These are phyloP conservation scores for Aschersonia sp. DNA, from an alignment of 2,329 filamentous ascomycete species.

Conservation along the genomic window DNA sequence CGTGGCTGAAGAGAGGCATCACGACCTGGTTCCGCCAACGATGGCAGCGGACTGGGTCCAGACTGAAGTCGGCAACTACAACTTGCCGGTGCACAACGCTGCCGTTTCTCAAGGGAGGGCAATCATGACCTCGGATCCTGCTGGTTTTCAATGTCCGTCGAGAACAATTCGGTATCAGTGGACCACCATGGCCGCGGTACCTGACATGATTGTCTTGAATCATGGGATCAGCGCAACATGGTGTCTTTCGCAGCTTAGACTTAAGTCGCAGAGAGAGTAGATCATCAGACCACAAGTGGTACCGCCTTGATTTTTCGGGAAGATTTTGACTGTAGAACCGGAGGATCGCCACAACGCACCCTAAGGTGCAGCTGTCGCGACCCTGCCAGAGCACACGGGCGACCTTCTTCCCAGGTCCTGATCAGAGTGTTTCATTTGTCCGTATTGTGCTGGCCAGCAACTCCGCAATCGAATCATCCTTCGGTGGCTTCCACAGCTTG, in stretches of 20 bases:
- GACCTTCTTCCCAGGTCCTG: constrained; percentile 29
- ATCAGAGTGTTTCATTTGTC: constrained; percentile 30
- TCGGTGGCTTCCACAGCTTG: too few species aligned
- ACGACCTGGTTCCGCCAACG: constrained; percentile 35
- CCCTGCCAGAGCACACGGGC: constrained; percentile 37
- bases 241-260: constrained; percentile 49
- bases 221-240: constrained; percentile 65
- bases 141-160: constrained; percentile 53
- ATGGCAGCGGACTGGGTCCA: constrained; percentile 37
- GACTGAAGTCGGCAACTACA: constrained; percentile 45
- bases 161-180: constrained; percentile 59
- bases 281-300: constrained; percentile 55
- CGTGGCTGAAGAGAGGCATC: constrained; percentile 39
- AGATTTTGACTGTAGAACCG: constrained; percentile 42
- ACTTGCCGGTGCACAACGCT: constrained; percentile 60
- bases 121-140: constrained; percentile 42
- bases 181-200: constrained; percentile 53
- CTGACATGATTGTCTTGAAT: constrained; percentile 44
- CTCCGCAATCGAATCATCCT: too few species aligned
- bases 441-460: too few species aligned
- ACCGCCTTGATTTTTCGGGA: constrained; percentile 56
- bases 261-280: constrained; percentile 47
- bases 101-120: constrained; percentile 47
- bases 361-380: constrained; percentile 49
- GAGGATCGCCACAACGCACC: constrained; percentile 45